Conservation (phyloP, 352 stramenopile species). For the Peronospora farinosa region DNA sequence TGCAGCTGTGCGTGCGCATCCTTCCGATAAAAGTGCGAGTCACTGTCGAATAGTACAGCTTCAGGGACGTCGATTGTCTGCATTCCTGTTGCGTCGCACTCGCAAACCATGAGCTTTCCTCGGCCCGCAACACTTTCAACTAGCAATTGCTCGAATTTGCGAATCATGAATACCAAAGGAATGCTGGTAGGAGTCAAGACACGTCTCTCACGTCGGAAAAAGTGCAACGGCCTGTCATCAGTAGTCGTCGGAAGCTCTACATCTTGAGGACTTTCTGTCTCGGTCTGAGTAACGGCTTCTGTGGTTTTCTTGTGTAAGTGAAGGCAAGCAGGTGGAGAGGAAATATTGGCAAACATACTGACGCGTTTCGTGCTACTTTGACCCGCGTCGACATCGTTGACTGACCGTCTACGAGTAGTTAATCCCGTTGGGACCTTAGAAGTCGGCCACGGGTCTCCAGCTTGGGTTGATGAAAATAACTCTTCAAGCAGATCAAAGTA, state of each 20-base stretch:
- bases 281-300: background rate
- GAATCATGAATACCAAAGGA: conserved; percentile 43
- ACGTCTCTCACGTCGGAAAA: conserved; percentile 34
- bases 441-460: conserved; percentile 14
- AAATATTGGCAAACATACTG: conserved; percentile 32
- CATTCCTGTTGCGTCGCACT: conserved; percentile 50
- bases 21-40: conserved; percentile 55
- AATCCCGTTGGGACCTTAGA: conserved; percentile 6
- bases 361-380: conserved; percentile 16
- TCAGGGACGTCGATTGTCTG: conserved; percentile 39
- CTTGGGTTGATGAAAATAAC: conserved; percentile 29
- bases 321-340: conserved; percentile 5
- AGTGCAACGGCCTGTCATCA: conserved; percentile 26
- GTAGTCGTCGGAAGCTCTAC: conserved; percentile 6
- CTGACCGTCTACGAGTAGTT: conserved; percentile 20
- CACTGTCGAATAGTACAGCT: conserved; percentile 63
- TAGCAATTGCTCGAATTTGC: conserved; percentile 46
- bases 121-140: conserved; percentile 45
- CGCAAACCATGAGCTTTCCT: conserved; percentile 56
- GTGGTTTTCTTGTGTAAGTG: conserved; percentile 2
- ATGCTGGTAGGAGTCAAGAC: conserved; percentile 18
- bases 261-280: conserved; percentile 9
- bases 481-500: conserved; percentile 70
- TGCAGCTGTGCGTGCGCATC: conserved; percentile 37
- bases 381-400: conserved; percentile 27